Evolutionary conservation across 2,329 filamentous ascomycete species (phyloP).

Genomic region (Botryotinia convoluta): DNA sequence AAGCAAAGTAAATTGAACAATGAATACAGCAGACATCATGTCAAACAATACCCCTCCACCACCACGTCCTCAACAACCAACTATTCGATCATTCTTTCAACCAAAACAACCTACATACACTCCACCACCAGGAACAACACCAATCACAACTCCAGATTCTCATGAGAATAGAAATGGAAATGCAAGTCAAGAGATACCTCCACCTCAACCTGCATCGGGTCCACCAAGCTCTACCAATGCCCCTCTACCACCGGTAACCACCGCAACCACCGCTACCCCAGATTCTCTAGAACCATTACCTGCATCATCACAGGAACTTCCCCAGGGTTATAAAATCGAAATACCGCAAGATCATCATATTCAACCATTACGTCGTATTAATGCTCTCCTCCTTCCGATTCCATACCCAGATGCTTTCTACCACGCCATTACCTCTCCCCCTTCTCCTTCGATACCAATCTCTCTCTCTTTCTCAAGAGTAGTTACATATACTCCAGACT

Average conservation of each 20-base stretch:
- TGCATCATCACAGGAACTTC: slow-evolving; percentile 32
- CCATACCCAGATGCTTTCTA: slow-evolving; percentile 65
- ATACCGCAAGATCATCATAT: slow-evolving; percentile 52
- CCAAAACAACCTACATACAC: slow-evolving; percentile 48
- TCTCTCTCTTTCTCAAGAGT: slow-evolving; percentile 45
- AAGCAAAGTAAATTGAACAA: neutral
- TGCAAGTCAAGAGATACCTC: slow-evolving; percentile 12
- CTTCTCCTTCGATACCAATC: slow-evolving; percentile 46
- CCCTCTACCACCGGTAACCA: slow-evolving; percentile 21
- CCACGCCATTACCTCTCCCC: slow-evolving; percentile 48
- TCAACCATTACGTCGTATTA: slow-evolving; percentile 60
- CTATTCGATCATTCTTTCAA: slow-evolving; percentile 63
- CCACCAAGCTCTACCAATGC: slow-evolving; percentile 1
- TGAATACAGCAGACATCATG: slow-evolving; percentile 1
- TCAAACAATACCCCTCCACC: slow-evolving; percentile 18
- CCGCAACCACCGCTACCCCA: slow-evolving; percentile 21
- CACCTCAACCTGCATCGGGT: slow-evolving; percentile 30
- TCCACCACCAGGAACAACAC: slow-evolving; percentile 39
- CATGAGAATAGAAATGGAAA: neutral
- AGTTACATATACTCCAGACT: slow-evolving; percentile 47
- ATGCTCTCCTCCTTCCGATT: slow-evolving; percentile 62
- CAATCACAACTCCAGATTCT: neutral
- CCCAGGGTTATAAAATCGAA: slow-evolving; percentile 51
- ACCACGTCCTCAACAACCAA: slow-evolving; percentile 44
- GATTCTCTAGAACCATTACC: slow-evolving; percentile 18